A percentile compares a stretch with the other conserved stretches of the same genome.
phyloP scores from a whole-genome alignment of 1,284 basidiomycete genomes.

The Lentinus polychrous region DNA sequence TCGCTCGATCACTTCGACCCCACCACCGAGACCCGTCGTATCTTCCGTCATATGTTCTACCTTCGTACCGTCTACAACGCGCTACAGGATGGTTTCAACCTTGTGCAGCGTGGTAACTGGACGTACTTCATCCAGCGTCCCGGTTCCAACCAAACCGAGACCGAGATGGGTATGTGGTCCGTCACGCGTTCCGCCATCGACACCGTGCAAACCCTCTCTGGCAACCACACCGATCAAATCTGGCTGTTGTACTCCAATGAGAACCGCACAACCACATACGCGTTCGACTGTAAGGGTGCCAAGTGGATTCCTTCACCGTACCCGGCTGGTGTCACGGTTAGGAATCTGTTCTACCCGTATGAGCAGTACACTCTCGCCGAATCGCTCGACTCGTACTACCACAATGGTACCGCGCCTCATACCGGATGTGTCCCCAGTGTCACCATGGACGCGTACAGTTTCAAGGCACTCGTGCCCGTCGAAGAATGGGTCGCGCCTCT shows the following conservation, averaged over 20 bases:
- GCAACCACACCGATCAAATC: conserved; percentile 56
- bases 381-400: conserved; percentile 55
- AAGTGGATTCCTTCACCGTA: conserved; percentile 79
- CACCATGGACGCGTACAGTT: conserved; percentile 68
- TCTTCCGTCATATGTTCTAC: conserved; percentile 68
- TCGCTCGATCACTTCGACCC: conserved; percentile 90
- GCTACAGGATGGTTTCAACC: conserved; percentile 79
- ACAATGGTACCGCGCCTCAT: conserved; percentile 51
- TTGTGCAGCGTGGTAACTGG: conserved; percentile 78
- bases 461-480: conserved; percentile 73
- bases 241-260: conserved; percentile 85
- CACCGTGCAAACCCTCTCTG: conserved; percentile 47
- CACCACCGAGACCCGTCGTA: conserved; percentile 66
- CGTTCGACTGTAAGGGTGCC: conserved; percentile 47
- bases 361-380: conserved; percentile 65
- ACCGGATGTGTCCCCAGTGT: conserved; percentile 66
- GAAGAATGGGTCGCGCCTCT: conserved; percentile 61
- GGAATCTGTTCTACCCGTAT: conserved; percentile 79
- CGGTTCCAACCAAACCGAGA: conserved; percentile 72
- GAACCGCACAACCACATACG: conserved; percentile 63
- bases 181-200: conserved; percentile 59
- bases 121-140: conserved; percentile 71
- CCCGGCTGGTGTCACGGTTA: conserved; percentile 48
- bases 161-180: conserved; percentile 86
- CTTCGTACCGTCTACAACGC: conserved; percentile 64